Conservation (phyloP, 768 basidiomycete species). For the Leucosporidium yakuticum region DNA sequence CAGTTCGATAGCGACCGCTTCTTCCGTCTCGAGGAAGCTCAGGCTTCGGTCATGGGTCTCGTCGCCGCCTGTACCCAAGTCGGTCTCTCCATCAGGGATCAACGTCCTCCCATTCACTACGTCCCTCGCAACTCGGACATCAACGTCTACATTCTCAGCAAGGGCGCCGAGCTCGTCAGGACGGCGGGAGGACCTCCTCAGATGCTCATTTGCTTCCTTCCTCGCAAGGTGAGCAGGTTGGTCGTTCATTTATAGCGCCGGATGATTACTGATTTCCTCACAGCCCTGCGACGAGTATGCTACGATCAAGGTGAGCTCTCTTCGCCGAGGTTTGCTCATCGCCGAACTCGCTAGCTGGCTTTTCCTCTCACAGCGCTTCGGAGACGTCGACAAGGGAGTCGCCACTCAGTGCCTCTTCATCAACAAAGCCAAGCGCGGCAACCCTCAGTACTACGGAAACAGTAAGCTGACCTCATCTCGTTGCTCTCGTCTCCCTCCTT, state of each 20-base stretch:
- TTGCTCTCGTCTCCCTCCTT: too few relatives aligned
- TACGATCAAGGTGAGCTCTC: neutral
- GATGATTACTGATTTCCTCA: neutral
- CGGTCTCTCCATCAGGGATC: neutral
- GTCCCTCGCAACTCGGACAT: slow-evolving; percentile 7
- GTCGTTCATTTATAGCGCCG: too few relatives aligned
- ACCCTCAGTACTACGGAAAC: slow-evolving; percentile 7
- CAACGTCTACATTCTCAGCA: neutral
- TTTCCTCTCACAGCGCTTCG: slow-evolving; percentile 15
- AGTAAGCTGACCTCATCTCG: neutral
- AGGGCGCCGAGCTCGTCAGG: neutral
- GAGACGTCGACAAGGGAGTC: slow-evolving; percentile 29
- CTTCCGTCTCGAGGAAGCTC: slow-evolving; percentile 2
- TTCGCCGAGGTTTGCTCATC: too few relatives aligned
- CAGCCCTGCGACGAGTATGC: slow-evolving; percentile 6
- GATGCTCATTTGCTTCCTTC: slow-evolving; percentile 14
- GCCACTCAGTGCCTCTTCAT: slow-evolving; percentile 35
- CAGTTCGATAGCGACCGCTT: slow-evolving; percentile 3
- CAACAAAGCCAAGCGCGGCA: slow-evolving; percentile 30
- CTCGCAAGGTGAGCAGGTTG: slow-evolving; percentile 1
- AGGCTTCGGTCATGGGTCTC: slow-evolving; percentile 2
- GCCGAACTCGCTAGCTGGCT: neutral
- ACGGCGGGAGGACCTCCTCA: slow-evolving; percentile 4
- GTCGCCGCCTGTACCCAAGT: neutral
- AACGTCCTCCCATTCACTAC: slow-evolving; percentile 5